Conservation (phyloP, 1,284 basidiomycete genomes). For the Ceratobasidium sp. region DNA sequence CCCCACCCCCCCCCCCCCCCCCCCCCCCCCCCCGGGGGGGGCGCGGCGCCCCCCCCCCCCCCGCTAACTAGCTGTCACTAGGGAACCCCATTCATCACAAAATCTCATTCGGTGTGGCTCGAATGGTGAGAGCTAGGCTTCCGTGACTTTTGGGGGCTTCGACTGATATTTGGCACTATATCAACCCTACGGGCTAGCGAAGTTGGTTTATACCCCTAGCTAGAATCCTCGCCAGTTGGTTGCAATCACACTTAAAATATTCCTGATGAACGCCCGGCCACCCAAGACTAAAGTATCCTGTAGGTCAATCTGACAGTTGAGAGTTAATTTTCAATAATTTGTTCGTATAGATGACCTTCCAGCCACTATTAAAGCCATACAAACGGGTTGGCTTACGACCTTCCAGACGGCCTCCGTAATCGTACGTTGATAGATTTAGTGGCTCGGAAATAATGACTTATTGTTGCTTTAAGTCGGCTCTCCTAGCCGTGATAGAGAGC, state of each 20-base stretch:
- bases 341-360: slow-evolving; percentile 17
- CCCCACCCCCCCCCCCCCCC: no score
- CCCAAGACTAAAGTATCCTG: slow-evolving; percentile 16
- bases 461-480: neutral
- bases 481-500: slow-evolving; percentile 5
- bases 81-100: no score
- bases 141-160: no score
- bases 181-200: no score
- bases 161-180: no score
- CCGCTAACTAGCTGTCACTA: no score
- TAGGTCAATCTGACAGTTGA: neutral
- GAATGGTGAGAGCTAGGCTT: no score
- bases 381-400: slow-evolving; percentile 23
- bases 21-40: no score
- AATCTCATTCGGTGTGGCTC: no score
- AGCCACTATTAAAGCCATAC: slow-evolving; percentile 19
- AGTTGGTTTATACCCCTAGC: neutral
- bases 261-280: slow-evolving; percentile 2
- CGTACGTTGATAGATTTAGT: neutral
- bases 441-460: neutral
- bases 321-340: neutral
- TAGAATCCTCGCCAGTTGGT: neutral
- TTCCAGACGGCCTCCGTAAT: slow-evolving; percentile 20
- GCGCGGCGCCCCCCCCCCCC: no score
- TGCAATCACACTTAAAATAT: neutral